Evolutionary conservation across 768 basidiomycete genomes (phyloP).

Genomic region (Stropharia rugosoannulata): DNA sequence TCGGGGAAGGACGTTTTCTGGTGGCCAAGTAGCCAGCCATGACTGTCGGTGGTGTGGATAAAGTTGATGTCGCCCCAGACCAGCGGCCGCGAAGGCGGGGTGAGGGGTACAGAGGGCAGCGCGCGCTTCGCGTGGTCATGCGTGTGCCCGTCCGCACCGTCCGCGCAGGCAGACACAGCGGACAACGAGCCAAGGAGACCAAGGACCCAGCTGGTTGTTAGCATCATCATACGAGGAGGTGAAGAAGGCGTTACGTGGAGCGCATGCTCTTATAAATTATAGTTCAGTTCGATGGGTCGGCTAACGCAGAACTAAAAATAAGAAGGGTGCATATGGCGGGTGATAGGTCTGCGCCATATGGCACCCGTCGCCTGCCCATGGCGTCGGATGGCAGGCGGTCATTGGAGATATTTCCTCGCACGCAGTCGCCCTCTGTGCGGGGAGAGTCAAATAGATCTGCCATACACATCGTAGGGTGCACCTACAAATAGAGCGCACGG

Average conservation of each 20-base stretch:
- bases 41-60: constrained; percentile 83
- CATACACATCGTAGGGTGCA: too few species aligned
- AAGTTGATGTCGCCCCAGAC: constrained; percentile 91
- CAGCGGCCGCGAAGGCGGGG: constrained; percentile 63
- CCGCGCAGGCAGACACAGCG: constrained; percentile 22
- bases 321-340: too few species aligned
- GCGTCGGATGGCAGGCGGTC: too few species aligned
- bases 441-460: too few species aligned
- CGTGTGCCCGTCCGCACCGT: constrained; percentile 24
- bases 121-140: constrained; percentile 34
- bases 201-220: constrained; percentile 11
- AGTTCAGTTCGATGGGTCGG: background rate
- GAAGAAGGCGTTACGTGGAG: background rate
- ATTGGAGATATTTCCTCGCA: too few species aligned
- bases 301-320: too few species aligned
- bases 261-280: background rate
- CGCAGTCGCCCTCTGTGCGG: too few species aligned
- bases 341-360: too few species aligned
- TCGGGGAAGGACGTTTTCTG: constrained; percentile 73
- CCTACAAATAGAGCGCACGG: too few species aligned
- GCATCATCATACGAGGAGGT: constrained; percentile 7
- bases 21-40: constrained; percentile 75
- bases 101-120: constrained; percentile 39
- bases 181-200: constrained; percentile 12
- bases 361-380: too few species aligned